Conservation (phyloP, 2,329 filamentous ascomycete genomes). For the Fusarium nisikadoi region DNA sequence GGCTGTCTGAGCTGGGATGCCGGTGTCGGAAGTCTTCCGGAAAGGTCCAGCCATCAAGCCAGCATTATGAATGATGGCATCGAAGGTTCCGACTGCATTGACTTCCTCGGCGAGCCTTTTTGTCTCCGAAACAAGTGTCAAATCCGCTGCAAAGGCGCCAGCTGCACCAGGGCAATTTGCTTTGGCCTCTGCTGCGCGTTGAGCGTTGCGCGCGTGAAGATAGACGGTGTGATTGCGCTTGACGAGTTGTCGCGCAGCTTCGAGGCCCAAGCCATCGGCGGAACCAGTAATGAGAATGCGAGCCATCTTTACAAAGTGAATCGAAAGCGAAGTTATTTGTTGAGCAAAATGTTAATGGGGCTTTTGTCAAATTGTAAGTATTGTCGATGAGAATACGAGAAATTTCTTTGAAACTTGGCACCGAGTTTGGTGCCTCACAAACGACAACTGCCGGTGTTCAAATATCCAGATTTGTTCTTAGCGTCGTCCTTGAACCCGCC, state of each 20-base stretch:
- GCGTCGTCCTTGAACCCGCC: neutral
- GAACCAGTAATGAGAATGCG: conserved; percentile 41
- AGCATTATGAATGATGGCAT: conserved; percentile 37
- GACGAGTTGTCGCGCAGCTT: conserved; percentile 37
- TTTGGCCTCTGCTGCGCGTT: conserved; percentile 29
- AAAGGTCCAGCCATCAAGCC: conserved; percentile 31
- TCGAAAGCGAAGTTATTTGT: fast-evolving
- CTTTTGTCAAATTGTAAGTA: neutral
- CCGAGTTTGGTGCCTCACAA: neutral
- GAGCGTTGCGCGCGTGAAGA: conserved; percentile 35
- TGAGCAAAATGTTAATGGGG: fast-evolving
- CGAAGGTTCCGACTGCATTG: conserved; percentile 34
- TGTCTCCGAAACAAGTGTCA: conserved; percentile 28
- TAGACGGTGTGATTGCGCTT: conserved; percentile 38
- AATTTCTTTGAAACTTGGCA: neutral
- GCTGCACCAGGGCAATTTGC: conserved; percentile 26
- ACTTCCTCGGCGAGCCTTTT: conserved; percentile 29
- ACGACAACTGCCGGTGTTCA: neutral
- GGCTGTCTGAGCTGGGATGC: conserved; percentile 28
- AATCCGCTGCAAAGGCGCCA: conserved; percentile 24
- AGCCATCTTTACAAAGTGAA: conserved; percentile 12
- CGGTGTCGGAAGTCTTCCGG: conserved; percentile 25
- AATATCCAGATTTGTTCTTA: neutral
- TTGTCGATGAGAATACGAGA: neutral
- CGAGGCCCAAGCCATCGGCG: conserved; percentile 38